Evolutionary conservation across 768 basidiomycete genomes (phyloP).

Genomic region (Mycena filopes): DNA sequence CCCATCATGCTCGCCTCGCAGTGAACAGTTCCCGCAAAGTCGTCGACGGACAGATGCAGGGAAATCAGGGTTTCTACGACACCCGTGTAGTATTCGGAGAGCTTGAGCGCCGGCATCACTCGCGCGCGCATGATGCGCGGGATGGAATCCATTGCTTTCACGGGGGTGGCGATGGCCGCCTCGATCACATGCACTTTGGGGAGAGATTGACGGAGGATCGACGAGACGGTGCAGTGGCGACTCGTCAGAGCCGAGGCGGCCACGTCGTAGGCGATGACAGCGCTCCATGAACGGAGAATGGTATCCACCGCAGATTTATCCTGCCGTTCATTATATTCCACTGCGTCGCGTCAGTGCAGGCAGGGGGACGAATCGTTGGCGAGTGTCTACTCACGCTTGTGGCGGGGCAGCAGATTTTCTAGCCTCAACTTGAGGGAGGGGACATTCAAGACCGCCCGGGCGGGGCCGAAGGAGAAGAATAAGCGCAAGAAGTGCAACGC

Average conservation of each 20-base stretch:
- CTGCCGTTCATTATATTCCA: constrained; percentile 1
- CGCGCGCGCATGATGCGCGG: constrained; percentile 11
- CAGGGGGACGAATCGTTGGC: background rate
- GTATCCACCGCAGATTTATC: background rate
- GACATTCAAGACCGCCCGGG: background rate
- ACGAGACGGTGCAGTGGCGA: background rate
- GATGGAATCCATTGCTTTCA: constrained; percentile 6
- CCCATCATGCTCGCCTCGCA: constrained; percentile 24
- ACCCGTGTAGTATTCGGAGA: background rate
- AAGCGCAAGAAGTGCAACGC: constrained; percentile 15
- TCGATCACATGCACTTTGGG: constrained; percentile 11
- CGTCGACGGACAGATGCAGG: background rate
- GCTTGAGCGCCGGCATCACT: constrained; percentile 12
- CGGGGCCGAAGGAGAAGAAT: constrained; percentile 19
- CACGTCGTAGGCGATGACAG: constrained; percentile 15
- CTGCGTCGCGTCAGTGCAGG: background rate
- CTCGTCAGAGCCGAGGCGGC: constrained; percentile 1
- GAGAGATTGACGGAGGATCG: constrained; percentile 4
- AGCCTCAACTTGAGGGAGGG: background rate
- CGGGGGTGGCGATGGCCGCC: background rate
- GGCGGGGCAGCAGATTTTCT: background rate
- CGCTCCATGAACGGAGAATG: constrained; percentile 6
- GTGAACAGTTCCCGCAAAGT: constrained; percentile 10
- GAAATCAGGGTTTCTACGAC: constrained; percentile 10
- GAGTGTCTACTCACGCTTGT: constrained; percentile 7